Evolutionary conservation across 371 early-diverging fungal genomes (phyloP).

Genomic region (Rhizopus delemar): DNA sequence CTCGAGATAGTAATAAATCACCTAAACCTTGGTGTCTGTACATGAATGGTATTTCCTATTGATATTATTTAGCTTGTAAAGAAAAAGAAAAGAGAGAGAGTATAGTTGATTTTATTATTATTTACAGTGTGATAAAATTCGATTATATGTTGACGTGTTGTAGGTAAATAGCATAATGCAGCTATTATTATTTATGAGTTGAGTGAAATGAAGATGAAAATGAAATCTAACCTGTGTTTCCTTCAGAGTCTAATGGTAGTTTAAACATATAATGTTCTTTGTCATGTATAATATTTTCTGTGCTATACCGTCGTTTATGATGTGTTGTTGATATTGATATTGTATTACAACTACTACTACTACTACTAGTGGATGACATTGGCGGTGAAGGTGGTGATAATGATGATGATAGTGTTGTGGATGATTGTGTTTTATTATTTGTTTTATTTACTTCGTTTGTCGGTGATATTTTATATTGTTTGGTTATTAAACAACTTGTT

Average conservation of each 20-base stretch:
- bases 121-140: conserved; percentile 30
- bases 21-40: conserved; percentile 29
- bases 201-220: not conserved
- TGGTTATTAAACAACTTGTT: not conserved
- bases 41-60: conserved; percentile 30
- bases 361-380: no score
- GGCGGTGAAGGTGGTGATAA: no score
- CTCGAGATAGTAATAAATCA: conserved; percentile 22
- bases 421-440: not conserved
- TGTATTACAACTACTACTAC: no score
- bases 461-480: not conserved
- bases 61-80: not conserved
- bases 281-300: conserved; percentile 23
- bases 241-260: conserved; percentile 20
- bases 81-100: not conserved
- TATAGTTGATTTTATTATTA: not conserved
- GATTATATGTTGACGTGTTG: conserved; percentile 21
- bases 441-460: not conserved
- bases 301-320: not conserved
- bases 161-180: conserved; percentile 33
- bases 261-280: conserved; percentile 27
- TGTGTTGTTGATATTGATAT: no score
- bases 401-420: not conserved
- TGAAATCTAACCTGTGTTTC: conserved; percentile 17
- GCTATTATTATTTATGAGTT: conserved; percentile 10